Evolutionary conservation across 2,329 filamentous ascomycete species (phyloP), one percentile per base, ranked within the genome.

Genomic region (Colletotrichum ledebouriae): DNA sequence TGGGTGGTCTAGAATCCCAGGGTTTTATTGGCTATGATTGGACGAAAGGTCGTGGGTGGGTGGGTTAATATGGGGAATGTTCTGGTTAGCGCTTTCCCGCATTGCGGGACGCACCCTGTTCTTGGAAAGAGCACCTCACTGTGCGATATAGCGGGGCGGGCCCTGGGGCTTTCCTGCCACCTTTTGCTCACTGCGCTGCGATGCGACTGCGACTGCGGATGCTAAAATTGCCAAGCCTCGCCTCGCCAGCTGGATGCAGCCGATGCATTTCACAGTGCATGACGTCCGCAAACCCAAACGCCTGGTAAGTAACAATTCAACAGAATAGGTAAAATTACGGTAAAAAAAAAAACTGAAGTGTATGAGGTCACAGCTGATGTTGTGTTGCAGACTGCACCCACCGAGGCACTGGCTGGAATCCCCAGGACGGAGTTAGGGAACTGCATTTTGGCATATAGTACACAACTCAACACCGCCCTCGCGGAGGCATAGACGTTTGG

Each of bases 11-110:
- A 60, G 62, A 64, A 69, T 49, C 37, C 60, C 55, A 49, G 62
- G 5, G 15, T 4, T 37, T 17, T 6, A 17, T 12, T 12, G 6
- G 7, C 2, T 25, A 5, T 66, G 47, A 66, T 69, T 69, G 61
- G 66, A 33, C 29, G 3, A 13, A 1, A 11, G 12, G 1, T 4
- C 12, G 6, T 1, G 20, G 46, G 42, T 50, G 25, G 49, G 61
- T 66, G 58, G 63, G 2, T 22, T 37, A 4, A 9, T 17, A 49
- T 58, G 42, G 63, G 46, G 25, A 34, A 25, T 3, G 49, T 57
- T 33, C 9, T 53, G 49, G 49, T 37, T 69, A 69, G 67, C 67
- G 63, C 63, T 50, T 63, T 63, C 67, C 57, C 63, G 58, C 39
- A 29, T 39, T 37, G 63, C 46, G 63, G 67, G 47, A 67, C 50